A percentile compares a stretch with the other conserved stretches of the same genome.
phyloP scores from a whole-genome alignment of 1,284 basidiomycete genomes.

The Cronartium quercuum region DNA sequence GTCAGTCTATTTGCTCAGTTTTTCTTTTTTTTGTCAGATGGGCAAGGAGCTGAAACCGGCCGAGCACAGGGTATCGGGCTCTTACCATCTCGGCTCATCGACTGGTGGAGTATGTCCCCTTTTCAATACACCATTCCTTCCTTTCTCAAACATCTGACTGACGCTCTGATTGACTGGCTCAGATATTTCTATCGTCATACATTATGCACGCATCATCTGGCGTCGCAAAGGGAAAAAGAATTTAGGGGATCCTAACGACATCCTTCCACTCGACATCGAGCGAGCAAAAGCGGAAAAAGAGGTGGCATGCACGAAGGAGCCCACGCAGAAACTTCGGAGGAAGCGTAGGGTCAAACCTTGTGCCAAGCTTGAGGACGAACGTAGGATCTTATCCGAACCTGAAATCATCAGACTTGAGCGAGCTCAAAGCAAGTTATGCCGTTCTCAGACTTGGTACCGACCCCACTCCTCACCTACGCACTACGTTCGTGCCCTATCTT shows the following conservation, averaged over 20 bases:
- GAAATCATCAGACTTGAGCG: neutral
- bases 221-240: constrained; percentile 3
- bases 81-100: constrained; percentile 24
- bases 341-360: neutral
- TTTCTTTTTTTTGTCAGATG: neutral
- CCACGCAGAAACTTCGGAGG: neutral
- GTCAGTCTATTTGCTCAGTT: neutral
- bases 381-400: neutral
- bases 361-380: constrained; percentile 8
- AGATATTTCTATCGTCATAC: constrained; percentile 25
- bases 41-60: no score
- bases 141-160: neutral
- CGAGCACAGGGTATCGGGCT: constrained; percentile 15
- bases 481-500: constrained; percentile 7
- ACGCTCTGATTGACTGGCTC: neutral
- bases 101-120: constrained; percentile 17
- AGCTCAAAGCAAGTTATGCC: constrained; percentile 7
- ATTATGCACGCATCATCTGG: constrained; percentile 24
- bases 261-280: constrained; percentile 1
- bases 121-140: neutral
- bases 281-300: constrained; percentile 5
- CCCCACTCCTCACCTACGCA: constrained; percentile 35
- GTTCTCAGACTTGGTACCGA: constrained; percentile 35
- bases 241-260: constrained; percentile 18
- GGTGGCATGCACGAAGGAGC: neutral